These are phyloP conservation scores for Microascus cirrosus DNA, from an alignment of 2,329 filamentous ascomycete species.

Conservation along the genomic window DNA sequence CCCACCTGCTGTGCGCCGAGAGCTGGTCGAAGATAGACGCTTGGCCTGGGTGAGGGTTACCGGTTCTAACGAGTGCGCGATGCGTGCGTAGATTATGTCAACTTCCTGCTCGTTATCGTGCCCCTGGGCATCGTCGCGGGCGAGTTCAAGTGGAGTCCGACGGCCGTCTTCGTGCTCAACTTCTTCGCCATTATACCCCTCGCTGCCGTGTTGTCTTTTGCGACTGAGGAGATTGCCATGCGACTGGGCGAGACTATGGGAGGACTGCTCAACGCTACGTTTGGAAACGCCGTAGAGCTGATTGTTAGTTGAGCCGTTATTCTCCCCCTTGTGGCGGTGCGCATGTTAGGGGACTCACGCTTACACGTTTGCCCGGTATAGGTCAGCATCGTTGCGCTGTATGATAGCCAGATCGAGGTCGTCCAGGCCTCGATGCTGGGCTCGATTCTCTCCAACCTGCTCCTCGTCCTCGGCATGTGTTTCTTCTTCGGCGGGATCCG, in stretches of 20 bases:
- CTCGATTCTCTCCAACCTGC: constrained; percentile 86
- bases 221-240: constrained; percentile 64
- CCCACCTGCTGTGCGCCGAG: background rate
- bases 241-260: constrained; percentile 65
- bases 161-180: constrained; percentile 63
- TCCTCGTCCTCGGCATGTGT: constrained; percentile 76
- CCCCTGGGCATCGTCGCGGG: constrained; percentile 63
- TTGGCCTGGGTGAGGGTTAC: background rate
- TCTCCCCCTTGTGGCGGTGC: background rate
- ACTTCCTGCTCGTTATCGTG: constrained; percentile 62
- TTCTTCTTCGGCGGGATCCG: constrained; percentile 65
- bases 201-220: constrained; percentile 63
- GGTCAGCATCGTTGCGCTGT: constrained; percentile 87
- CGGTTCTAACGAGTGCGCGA: background rate
- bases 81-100: constrained; percentile 42
- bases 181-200: constrained; percentile 73
- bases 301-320: constrained; percentile 41
- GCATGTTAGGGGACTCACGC: background rate
- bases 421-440: constrained; percentile 98
- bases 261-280: constrained; percentile 64
- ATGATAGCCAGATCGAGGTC: constrained; percentile 77
- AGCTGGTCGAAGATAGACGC: background rate
- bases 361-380: constrained; percentile 19
- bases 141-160: constrained; percentile 48
- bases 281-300: constrained; percentile 70